Evolutionary conservation across 2,329 filamentous ascomycete genomes (phyloP), one percentile per base, ranked within the genome.

Genomic region (Pezicula rhizophila): DNA sequence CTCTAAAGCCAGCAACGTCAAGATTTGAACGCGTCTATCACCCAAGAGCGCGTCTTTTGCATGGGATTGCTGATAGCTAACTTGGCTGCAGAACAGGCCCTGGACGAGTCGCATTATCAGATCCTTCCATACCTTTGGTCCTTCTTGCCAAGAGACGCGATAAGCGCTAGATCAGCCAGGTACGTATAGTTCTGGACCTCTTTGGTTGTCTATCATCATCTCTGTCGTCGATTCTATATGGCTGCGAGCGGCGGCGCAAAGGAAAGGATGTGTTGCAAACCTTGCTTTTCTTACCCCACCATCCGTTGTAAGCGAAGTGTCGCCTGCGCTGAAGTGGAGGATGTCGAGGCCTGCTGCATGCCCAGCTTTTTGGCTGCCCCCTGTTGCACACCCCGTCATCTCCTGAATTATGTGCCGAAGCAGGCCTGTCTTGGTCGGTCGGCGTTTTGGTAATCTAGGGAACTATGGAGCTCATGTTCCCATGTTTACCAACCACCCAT

Each of bases 401-500:
- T 61, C 53, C 56, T 56, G 52, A 55, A 61, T 56, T 54, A 57
- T 57, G 53, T 60, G 55, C 58, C 58, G 58, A 57, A 53, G 54
- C 52, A 31, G 28, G 28, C 28, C 54, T 57, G 34, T 40, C 48
- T 23, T 45, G 45, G 40, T 46, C 45, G 15, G 25, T 38, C 34
- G 20, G 35, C 48, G 25, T 25, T 25, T 46, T 38, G 45, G 20
- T 15, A 45, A 34, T 20, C 28, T 31, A 31, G 28, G 23, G 28
- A 31, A 31, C 28, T 31, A 31, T 31, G 28, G 28, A 31, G 28
- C 28, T 31, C 54, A 47, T 51, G 46, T 46, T 46, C 28, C 34
- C 31, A 47, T 54, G 49, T 60, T 57, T 54, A 58, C 60, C 57
- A 56, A 59, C 51, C 53, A 60, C 56, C 60, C 60, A 59, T 61